Evolutionary conservation across 2,329 filamentous ascomycete species (phyloP).

Genomic region (Neofusicoccum kwambonambiense): DNA sequence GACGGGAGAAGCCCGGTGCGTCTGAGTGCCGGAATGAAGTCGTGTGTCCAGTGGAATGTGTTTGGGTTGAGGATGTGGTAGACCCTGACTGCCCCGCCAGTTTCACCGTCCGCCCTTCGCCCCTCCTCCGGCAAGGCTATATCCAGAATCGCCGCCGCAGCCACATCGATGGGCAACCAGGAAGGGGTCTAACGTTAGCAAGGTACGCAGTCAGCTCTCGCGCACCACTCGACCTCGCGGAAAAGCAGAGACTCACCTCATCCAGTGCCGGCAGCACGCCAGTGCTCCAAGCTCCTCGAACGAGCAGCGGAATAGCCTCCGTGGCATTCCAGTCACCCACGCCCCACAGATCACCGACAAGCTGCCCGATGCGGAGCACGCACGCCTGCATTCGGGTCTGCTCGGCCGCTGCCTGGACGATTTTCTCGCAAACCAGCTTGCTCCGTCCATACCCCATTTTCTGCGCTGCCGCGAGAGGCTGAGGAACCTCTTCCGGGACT

Average conservation of each 20-base stretch:
- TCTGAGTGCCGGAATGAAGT: constrained; percentile 53
- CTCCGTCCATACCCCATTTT: constrained; percentile 54
- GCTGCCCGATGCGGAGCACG: constrained; percentile 46
- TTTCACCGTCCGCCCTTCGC: neutral
- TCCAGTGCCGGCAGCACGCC: constrained; percentile 48
- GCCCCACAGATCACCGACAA: constrained; percentile 51
- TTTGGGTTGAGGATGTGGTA: constrained; percentile 55
- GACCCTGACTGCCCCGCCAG: constrained; percentile 24
- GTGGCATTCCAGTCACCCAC: constrained; percentile 46
- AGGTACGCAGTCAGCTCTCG: neutral
- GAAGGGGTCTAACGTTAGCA: neutral
- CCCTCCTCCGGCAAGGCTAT: neutral
- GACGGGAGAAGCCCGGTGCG: constrained; percentile 34
- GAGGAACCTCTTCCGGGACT: constrained; percentile 38
- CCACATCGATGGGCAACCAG: constrained; percentile 48
- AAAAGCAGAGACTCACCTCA: constrained; percentile 27
- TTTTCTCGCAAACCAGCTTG: constrained; percentile 50
- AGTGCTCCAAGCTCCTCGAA: constrained; percentile 47
- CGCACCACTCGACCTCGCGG: neutral
- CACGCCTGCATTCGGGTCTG: constrained; percentile 26
- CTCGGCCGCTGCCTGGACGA: constrained; percentile 31
- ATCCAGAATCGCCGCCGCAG: constrained; percentile 22
- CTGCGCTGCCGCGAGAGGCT: constrained; percentile 42
- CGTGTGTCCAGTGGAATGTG: constrained; percentile 51
- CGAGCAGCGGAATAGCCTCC: constrained; percentile 52